Conservation (phyloP, 257 asterid species). For the Solanum sejunctum region DNA sequence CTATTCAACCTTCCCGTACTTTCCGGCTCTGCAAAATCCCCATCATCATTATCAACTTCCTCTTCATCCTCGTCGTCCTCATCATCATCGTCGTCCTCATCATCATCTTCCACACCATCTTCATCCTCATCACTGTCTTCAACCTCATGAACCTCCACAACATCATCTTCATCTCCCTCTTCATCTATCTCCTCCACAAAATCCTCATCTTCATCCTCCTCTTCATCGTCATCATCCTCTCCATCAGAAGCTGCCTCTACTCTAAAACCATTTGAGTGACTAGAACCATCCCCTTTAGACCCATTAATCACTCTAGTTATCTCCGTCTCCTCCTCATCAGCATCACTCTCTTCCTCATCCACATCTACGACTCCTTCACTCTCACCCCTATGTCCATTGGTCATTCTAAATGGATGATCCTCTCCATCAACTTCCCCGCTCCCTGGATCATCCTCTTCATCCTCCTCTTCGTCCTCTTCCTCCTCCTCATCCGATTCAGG, state of each 20-base stretch:
- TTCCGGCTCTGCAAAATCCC: conserved; percentile 40
- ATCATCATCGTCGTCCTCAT: conserved; percentile 32
- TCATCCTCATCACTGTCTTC: conserved; percentile 54
- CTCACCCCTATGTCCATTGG: conserved; percentile 38
- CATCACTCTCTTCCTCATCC: conserved; percentile 91
- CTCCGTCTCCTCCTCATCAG: conserved; percentile 80
- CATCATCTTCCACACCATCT: conserved; percentile 30
- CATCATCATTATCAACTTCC: conserved; percentile 67
- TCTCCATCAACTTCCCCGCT: conserved; percentile 90
- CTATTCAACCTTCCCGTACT: conserved; percentile 50
- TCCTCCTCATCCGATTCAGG: conserved; percentile 94
- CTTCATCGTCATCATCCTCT: conserved; percentile 36
- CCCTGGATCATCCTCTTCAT: conserved; percentile 65
- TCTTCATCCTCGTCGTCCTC: conserved; percentile 61
- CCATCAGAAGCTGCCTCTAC: conserved; percentile 38
- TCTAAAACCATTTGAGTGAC: conserved; percentile 51
- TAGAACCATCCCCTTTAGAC: conserved; percentile 8
- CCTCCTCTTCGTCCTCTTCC: conserved; percentile 49
- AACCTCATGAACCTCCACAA: conserved; percentile 68
- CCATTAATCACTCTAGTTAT: conserved; percentile 39
- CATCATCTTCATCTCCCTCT: conserved; percentile 60
- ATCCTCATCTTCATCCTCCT: conserved; percentile 46
- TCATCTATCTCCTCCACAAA: conserved; percentile 69
- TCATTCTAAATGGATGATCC: conserved; percentile 30
- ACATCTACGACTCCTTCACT: conserved; percentile 78